Conservation (phyloP, 2,329 filamentous ascomycete genomes). For the Pyricularia grisea region DNA sequence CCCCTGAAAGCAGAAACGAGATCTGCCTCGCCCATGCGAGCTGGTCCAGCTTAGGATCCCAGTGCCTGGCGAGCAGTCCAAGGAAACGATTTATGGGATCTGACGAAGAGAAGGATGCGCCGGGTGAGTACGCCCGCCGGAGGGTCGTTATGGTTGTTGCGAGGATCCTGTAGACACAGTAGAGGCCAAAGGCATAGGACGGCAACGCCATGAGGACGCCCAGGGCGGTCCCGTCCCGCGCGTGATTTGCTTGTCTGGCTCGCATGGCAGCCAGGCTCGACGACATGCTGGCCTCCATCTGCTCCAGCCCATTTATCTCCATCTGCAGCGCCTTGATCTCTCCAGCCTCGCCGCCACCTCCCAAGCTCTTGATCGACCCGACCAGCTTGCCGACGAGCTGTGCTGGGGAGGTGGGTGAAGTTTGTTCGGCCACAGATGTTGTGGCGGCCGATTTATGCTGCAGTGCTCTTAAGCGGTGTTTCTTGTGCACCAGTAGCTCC, state of each 20-base stretch:
- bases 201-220: conserved; percentile 55
- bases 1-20: conserved; percentile 71
- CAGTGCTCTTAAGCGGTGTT: conserved; percentile 60
- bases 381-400: conserved; percentile 37
- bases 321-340: conserved; percentile 60
- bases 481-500: conserved; percentile 70
- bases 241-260: conserved; percentile 51
- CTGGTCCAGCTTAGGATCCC: conserved; percentile 75
- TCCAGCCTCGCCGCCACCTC: conserved; percentile 47
- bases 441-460: conserved; percentile 33
- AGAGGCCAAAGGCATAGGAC: conserved; percentile 63
- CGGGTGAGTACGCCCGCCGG: conserved; percentile 43
- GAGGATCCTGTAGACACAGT: conserved; percentile 75
- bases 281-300: conserved; percentile 66
- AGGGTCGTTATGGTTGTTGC: conserved; percentile 62
- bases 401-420: conserved; percentile 13
- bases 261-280: conserved; percentile 56
- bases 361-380: conserved; percentile 5
- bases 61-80: conserved; percentile 70
- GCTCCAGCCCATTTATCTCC: conserved; percentile 70
- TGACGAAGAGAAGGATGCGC: conserved; percentile 51
- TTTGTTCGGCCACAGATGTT: conserved; percentile 17
- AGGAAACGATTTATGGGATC: conserved; percentile 82
- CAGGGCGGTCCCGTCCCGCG: conserved; percentile 55
- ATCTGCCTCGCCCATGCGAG: conserved; percentile 78